These are phyloP conservation scores for Trichoderma sp. DNA, from an alignment of 2,329 filamentous ascomycete species.

Conservation along the genomic window DNA sequence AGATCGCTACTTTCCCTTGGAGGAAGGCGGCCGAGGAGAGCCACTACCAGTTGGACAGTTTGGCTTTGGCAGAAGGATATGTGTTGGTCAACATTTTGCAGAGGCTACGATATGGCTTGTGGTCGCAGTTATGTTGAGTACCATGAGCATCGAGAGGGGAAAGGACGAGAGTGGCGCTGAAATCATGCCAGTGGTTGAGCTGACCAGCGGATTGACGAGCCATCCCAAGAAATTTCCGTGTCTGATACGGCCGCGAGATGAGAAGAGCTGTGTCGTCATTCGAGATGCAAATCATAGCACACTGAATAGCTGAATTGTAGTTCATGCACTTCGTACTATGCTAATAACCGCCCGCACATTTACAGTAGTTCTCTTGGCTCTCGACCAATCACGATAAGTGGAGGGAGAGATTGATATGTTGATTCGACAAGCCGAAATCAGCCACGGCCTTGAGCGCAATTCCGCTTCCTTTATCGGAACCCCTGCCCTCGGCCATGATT, in stretches of 20 bases:
- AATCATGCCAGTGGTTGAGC: slow-evolving; percentile 29
- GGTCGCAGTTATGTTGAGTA: slow-evolving; percentile 40
- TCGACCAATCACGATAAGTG: not conserved
- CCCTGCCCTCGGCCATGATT: not conserved
- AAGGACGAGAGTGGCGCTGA: slow-evolving; percentile 36
- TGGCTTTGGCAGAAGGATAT: slow-evolving; percentile 52
- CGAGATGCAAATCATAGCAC: not conserved
- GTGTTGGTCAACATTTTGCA: slow-evolving; percentile 50
- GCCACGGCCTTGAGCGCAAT: not conserved
- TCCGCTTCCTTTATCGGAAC: not conserved
- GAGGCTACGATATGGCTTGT: slow-evolving; percentile 43
- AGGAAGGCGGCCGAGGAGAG: slow-evolving; percentile 41
- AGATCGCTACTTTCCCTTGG: slow-evolving; percentile 39
- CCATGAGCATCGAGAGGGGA: slow-evolving; percentile 34
- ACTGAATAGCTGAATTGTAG: not conserved
- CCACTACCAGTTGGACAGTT: slow-evolving; percentile 47
- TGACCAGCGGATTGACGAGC: slow-evolving; percentile 30
- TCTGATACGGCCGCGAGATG: slow-evolving; percentile 27
- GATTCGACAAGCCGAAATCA: not conserved
- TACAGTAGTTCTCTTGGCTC: not conserved
- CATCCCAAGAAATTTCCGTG: slow-evolving; percentile 29
- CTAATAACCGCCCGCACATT: not conserved
- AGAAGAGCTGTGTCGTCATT: slow-evolving; percentile 19
- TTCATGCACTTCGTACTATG: not conserved
- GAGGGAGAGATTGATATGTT: not conserved